Evolutionary conservation across 345 rosid species (phyloP).

Genomic region (Syzygium jambos): DNA sequence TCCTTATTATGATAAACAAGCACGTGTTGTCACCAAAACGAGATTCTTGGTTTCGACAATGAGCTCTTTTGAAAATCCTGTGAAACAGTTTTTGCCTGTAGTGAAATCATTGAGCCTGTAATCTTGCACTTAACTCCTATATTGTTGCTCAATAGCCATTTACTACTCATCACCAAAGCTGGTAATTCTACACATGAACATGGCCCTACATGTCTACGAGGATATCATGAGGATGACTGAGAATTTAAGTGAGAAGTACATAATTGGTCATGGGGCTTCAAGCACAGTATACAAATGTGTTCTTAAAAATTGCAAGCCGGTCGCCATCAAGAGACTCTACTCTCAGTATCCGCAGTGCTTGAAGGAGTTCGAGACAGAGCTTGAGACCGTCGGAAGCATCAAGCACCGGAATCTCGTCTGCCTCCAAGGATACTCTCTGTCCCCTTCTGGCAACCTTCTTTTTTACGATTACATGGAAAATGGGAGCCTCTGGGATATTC

Average conservation of each 20-base stretch:
- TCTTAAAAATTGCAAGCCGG: constrained; percentile 88
- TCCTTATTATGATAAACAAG: not conserved
- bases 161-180: constrained; percentile 68
- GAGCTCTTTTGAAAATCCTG: not conserved
- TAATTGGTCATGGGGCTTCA: constrained; percentile 86
- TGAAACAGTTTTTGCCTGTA: not conserved
- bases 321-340: constrained; percentile 90
- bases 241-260: constrained; percentile 83
- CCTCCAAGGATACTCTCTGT: constrained; percentile 83
- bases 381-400: constrained; percentile 81
- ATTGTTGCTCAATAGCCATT: constrained; percentile 25
- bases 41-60: not conserved
- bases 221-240: constrained; percentile 99
- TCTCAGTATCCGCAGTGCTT: constrained; percentile 67
- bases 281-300: constrained; percentile 93
- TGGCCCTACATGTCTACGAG: constrained; percentile 96
- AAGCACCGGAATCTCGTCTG: constrained; percentile 91
- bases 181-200: constrained; percentile 91
- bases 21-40: not conserved
- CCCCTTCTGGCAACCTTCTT: constrained; percentile 75
- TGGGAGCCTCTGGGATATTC: constrained; percentile 97
- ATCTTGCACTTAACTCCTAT: not conserved
- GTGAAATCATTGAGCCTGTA: not conserved
- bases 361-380: constrained; percentile 92
- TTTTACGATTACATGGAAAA: constrained; percentile 97